phyloP scores from a whole-genome alignment of 1,139 yeast genomes.

The Kurtzmaniella quercitrusa region DNA sequence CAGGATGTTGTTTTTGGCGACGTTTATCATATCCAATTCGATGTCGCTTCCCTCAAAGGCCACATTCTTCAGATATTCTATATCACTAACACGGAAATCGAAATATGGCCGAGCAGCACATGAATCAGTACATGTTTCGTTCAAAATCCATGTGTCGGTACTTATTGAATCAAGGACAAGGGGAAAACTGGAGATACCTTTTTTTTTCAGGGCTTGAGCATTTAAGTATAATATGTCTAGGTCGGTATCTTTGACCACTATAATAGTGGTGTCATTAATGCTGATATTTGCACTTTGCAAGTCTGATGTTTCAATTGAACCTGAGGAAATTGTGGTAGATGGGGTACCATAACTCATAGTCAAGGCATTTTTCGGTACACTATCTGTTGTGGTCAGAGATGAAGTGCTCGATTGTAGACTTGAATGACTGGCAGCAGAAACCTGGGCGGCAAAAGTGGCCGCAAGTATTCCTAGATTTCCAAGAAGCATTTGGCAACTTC shows the following conservation, averaged over 20 bases:
- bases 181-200: slow-evolving; percentile 25
- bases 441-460: neutral
- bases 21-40: slow-evolving; percentile 1
- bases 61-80: slow-evolving; percentile 22
- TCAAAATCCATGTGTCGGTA: slow-evolving; percentile 62
- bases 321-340: neutral
- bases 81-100: slow-evolving; percentile 5
- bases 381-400: neutral
- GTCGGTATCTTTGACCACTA: neutral
- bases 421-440: neutral
- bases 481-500: neutral
- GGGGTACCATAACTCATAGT: neutral
- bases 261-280: neutral
- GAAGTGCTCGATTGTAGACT: too few relatives aligned
- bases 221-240: slow-evolving; percentile 15
- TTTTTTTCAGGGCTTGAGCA: slow-evolving; percentile 14
- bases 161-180: slow-evolving; percentile 65
- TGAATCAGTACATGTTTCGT: slow-evolving; percentile 37
- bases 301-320: neutral
- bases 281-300: neutral
- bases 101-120: neutral
- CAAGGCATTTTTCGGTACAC: neutral
- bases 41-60: slow-evolving; percentile 14
- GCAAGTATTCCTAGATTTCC: neutral
- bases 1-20: slow-evolving; percentile 28